phyloP scores from a whole-genome alignment of 1,284 basidiomycete genomes.

The Cryptococcus sp. region DNA sequence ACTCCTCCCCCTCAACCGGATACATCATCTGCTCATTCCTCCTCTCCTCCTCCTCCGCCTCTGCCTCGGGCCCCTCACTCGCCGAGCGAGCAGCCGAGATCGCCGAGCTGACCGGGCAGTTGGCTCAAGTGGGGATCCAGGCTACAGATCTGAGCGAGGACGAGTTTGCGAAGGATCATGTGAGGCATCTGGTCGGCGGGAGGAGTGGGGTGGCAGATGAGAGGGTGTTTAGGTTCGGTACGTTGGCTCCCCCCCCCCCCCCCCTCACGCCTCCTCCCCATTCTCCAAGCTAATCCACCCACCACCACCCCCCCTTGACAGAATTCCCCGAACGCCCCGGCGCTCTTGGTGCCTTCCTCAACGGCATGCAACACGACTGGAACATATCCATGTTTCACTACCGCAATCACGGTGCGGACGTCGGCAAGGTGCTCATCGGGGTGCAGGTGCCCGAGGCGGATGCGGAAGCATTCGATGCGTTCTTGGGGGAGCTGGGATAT shows the following conservation, averaged over 20 bases:
- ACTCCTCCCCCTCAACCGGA: conserved; percentile 61
- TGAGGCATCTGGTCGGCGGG: conserved; percentile 91
- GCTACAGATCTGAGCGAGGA: conserved; percentile 89
- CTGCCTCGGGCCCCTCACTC: conserved; percentile 47
- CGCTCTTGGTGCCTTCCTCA: conserved; percentile 83
- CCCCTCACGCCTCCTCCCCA: background rate
- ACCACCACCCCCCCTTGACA: conserved; percentile 39
- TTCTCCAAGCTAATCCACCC: no score
- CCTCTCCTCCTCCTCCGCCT: conserved; percentile 57
- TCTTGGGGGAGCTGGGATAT: conserved; percentile 76
- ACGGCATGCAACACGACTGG: conserved; percentile 78
- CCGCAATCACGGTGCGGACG: conserved; percentile 91
- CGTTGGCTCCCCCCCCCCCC: conserved; percentile 34
- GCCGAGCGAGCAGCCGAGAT: conserved; percentile 65
- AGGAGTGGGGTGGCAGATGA: conserved; percentile 73
- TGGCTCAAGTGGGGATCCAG: conserved; percentile 69
- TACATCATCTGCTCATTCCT: conserved; percentile 85
- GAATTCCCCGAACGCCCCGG: conserved; percentile 96
- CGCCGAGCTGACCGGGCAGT: conserved; percentile 58
- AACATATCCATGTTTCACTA: conserved; percentile 98
- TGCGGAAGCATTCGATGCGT: conserved; percentile 63
- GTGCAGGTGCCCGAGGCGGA: conserved; percentile 81
- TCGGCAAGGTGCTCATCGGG: conserved; percentile 87
- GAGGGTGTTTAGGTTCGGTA: conserved; percentile 89
- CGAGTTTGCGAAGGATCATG: conserved; percentile 92